A percentile compares a stretch with the other conserved stretches of the same genome.
Conservation (phyloP, 345 rosid genomes). For the Psidium guajava region DNA sequence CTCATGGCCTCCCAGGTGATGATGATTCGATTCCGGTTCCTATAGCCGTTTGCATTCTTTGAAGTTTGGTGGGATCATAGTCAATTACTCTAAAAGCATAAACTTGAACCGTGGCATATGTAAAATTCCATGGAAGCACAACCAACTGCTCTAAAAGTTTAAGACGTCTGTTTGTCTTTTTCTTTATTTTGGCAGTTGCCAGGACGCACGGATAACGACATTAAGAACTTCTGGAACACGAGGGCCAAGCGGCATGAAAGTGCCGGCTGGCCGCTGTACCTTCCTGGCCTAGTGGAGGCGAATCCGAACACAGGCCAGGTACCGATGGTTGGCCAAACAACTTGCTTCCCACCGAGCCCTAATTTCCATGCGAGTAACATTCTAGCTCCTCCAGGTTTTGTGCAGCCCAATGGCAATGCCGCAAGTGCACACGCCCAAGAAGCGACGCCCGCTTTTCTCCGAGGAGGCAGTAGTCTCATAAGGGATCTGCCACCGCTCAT, state of each 20-base stretch:
- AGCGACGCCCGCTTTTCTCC: not conserved
- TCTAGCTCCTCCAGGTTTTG: not conserved
- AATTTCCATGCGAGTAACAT: not conserved
- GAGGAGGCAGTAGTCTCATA: not conserved
- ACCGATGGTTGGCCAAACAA: not conserved
- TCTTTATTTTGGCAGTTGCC: conserved; percentile 2
- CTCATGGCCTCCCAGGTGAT: conserved; percentile 8
- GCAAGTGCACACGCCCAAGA: not conserved
- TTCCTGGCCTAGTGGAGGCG: not conserved
- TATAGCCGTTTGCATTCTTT: not conserved
- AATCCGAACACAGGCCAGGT: not conserved
- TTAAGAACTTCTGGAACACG: conserved; percentile 11
- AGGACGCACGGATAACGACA: conserved; percentile 14
- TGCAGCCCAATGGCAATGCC: not conserved
- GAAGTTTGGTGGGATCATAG: not conserved
- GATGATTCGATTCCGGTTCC: not conserved
- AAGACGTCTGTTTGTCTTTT: not conserved
- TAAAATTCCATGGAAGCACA: too few relatives aligned
- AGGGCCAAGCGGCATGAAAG: conserved; percentile 4
- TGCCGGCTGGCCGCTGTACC: conserved; percentile 2
- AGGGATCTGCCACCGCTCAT: not conserved
- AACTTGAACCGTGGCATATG: not conserved
- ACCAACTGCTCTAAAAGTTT: not conserved
- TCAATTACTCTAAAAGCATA: not conserved
- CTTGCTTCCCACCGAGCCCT: not conserved